Evolutionary conservation across 345 rosid species (phyloP), one percentile per base, ranked within the genome.

Genomic region (Angophora floribunda): DNA sequence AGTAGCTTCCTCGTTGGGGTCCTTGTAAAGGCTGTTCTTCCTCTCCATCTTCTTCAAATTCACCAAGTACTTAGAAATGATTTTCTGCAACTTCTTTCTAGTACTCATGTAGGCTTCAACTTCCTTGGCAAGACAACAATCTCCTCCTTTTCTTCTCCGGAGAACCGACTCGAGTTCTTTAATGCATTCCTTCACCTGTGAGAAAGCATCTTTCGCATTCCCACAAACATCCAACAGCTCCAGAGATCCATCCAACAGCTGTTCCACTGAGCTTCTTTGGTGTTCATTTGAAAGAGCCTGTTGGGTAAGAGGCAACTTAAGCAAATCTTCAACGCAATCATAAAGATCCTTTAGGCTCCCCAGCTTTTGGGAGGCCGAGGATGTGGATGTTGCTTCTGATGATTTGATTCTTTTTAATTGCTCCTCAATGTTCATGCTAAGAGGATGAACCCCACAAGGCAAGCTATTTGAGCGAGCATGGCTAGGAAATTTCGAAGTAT

Each of bases 231-330:
- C 94, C 65, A 93, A 82, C 85, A 90, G 24, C 87, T 86, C 90
- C 5, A 94, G 89, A 55, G 92, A 92, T 41, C 95, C 95, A 30
- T 92, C 91, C 44, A 92, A 88, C 85, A 91, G 86, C 63, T 91
- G 89, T 82, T 94, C 93, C 3, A 91, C 55, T 44, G 59, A 70
- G 49, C 87, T 50, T 16, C 28, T 22, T 13, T 12, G 63, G 28
- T 24, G 26, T 53, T 53, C 28, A 16, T 79, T 13, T 26, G 88
- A 53, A 24, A 92, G 91, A 84, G 89, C 86, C 59, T 90, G 90
- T 55, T 36, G 80, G 47, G 4, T 70, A 5, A 70, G 80, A 36
- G 80, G 26, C 47, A 17, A 70, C 26, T 70, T 2, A 17, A 70
- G 80, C 1, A 36, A 36, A 36, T 70, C 47, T 4, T 90, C 89